phyloP scores from a whole-genome alignment of 2,329 filamentous ascomycete genomes.

The Cladosporium austrohemisphaericum region DNA sequence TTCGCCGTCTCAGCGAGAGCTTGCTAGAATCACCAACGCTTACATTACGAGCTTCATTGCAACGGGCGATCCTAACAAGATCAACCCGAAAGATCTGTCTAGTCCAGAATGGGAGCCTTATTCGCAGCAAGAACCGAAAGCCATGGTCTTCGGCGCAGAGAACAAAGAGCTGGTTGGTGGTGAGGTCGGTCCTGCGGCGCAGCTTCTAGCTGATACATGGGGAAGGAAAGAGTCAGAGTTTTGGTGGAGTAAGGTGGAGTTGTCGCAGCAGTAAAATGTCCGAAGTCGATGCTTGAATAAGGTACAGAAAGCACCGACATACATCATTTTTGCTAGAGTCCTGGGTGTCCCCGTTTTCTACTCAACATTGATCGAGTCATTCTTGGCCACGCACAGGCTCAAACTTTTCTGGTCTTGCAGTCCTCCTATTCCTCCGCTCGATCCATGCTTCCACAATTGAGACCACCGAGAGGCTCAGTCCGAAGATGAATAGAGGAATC shows the following conservation, averaged over 20 bases:
- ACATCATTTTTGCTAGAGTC: not conserved
- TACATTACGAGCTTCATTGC: conserved; percentile 34
- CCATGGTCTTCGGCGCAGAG: conserved; percentile 56
- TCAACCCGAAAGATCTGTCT: conserved; percentile 22
- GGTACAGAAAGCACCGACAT: not conserved
- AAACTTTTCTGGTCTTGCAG: not conserved
- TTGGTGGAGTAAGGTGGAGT: conserved; percentile 56
- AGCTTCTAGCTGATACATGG: conserved; percentile 41
- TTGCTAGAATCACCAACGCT: conserved; percentile 31
- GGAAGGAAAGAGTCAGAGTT: conserved; percentile 53
- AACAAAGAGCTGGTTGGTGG: conserved; percentile 53
- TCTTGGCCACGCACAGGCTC: conserved; percentile 1
- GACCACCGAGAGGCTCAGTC: conserved; percentile 18
- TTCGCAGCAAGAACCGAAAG: conserved; percentile 19
- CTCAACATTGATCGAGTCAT: no score
- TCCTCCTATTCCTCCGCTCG: not conserved
- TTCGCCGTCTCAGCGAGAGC: conserved; percentile 28
- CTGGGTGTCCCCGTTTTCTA: not conserved
- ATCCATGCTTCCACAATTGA: conserved; percentile 19
- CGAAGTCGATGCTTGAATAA: no score
- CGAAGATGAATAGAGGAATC: conserved; percentile 28
- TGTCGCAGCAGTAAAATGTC: conserved; percentile 22
- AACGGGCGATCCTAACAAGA: conserved; percentile 31
- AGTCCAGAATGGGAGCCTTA: conserved; percentile 28
- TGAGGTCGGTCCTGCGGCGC: conserved; percentile 42